Percentiles rank a stretch among this genome's conserved stretches.
Evolutionary conservation across 495 filamentous ascomycete genomes (phyloP).

Genomic region (Xylaria telfairii): DNA sequence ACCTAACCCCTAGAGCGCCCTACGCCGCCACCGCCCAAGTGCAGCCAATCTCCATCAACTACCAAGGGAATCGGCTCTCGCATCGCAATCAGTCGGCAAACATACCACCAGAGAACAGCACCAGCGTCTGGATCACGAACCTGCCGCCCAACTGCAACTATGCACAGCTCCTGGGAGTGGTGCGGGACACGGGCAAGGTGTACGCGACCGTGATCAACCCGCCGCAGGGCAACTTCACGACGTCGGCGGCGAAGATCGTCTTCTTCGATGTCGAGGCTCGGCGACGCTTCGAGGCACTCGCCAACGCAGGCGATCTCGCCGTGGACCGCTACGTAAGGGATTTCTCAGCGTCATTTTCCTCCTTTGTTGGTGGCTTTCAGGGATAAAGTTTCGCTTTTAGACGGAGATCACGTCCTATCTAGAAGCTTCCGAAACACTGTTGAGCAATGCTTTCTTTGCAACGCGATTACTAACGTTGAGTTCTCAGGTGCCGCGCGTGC

Average conservation of each 20-base stretch:
- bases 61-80: constrained; percentile 39
- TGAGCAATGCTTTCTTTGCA: neutral
- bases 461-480: neutral
- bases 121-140: constrained; percentile 45
- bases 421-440: neutral
- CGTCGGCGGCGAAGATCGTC: constrained; percentile 43
- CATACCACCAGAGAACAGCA: constrained; percentile 39
- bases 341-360: neutral
- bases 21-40: neutral
- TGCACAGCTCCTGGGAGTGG: constrained; percentile 34
- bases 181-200: constrained; percentile 43
- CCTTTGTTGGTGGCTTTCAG: neutral
- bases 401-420: neutral
- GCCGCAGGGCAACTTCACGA: constrained; percentile 29
- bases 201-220: constrained; percentile 46
- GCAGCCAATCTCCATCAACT: constrained; percentile 30
- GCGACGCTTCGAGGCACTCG: constrained; percentile 22
- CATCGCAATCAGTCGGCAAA: constrained; percentile 37
- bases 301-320: constrained; percentile 23
- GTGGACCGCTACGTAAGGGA: constrained; percentile 11
- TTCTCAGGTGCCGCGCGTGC: constrained; percentile 22
- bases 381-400: no score
- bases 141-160: constrained; percentile 38
- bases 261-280: constrained; percentile 45
- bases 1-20: neutral